Evolutionary conservation across 2,329 filamentous ascomycete species (phyloP).

Genomic region (Colletotrichum spinosum): DNA sequence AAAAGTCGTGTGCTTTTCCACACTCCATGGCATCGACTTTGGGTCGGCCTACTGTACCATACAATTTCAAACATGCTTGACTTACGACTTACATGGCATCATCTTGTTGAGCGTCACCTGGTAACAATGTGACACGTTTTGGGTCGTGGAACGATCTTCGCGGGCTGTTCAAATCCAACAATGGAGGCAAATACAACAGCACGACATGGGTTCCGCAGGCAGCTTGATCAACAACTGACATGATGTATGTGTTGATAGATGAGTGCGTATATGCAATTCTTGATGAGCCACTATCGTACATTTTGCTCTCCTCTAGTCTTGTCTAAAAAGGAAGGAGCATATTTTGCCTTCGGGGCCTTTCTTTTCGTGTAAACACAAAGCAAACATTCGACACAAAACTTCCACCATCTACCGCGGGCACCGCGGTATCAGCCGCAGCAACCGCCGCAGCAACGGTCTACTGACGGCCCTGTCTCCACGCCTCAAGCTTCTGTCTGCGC

Average conservation of each 20-base stretch:
- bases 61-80: conserved; percentile 35
- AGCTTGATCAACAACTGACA: too few relatives aligned
- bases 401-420: neutral
- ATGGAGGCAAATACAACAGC: too few relatives aligned
- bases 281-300: conserved; percentile 14
- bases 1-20: conserved; percentile 33
- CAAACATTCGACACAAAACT: neutral
- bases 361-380: too few relatives aligned
- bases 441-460: conserved; percentile 10
- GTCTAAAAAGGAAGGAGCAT: neutral
- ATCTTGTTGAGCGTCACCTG: neutral
- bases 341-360: too few relatives aligned
- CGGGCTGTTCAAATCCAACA: too few relatives aligned
- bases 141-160: too few relatives aligned
- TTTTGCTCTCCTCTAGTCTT: neutral
- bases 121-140: too few relatives aligned
- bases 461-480: conserved; percentile 55
- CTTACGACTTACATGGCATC: conserved; percentile 9
- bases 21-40: conserved; percentile 29
- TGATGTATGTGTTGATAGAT: neutral
- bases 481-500: conserved; percentile 59
- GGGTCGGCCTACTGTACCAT: conserved; percentile 38
- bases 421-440: too few relatives aligned
- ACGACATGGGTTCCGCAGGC: too few relatives aligned
- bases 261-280: conserved; percentile 9